Percentiles rank a stretch among this genome's conserved stretches.
phyloP scores from a whole-genome alignment of 2,329 filamentous ascomycete genomes.

The Phaeosphaeria sp. region DNA sequence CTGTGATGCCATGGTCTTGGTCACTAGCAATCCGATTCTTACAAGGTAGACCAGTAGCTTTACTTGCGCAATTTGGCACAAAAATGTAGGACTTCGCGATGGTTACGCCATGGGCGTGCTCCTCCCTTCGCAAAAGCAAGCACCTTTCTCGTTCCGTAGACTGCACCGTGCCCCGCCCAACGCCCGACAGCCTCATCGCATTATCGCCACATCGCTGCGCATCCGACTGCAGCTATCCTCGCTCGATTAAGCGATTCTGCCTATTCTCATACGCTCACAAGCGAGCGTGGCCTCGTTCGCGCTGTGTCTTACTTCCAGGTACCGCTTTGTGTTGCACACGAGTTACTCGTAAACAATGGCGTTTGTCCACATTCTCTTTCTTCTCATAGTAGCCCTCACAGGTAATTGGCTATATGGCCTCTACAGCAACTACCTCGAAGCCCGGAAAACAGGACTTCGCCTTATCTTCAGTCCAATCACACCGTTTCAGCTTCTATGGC shows the following conservation, averaged over 20 bases:
- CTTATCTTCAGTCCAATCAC: slow-evolving; percentile 23
- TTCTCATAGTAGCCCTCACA: slow-evolving; percentile 2
- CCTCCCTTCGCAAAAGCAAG: not conserved
- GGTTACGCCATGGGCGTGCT: not conserved
- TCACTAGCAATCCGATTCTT: not conserved
- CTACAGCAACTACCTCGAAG: slow-evolving; percentile 22
- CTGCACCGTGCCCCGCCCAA: not conserved
- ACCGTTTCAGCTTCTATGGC: slow-evolving; percentile 19
- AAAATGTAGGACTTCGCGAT: not conserved
- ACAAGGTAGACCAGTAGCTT: not conserved
- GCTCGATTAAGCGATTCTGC: not conserved
- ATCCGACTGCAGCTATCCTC: no score
- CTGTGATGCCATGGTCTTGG: not conserved
- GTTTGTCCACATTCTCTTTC: slow-evolving; percentile 3
- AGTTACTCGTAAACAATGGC: slow-evolving; percentile 6
- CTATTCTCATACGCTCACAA: not conserved
- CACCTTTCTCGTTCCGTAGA: not conserved
- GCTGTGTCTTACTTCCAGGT: not conserved
- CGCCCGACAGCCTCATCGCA: not conserved
- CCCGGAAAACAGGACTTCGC: slow-evolving; percentile 17
- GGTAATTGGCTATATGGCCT: slow-evolving; percentile 6
- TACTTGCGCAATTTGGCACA: not conserved
- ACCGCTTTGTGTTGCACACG: not conserved
- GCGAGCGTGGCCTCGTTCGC: not conserved
- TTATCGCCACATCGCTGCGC: not conserved